A percentile compares a stretch with the other conserved stretches of the same genome.
phyloP scores from a whole-genome alignment of 192 early-diverging fungal species.

The Thamnidium elegans region DNA sequence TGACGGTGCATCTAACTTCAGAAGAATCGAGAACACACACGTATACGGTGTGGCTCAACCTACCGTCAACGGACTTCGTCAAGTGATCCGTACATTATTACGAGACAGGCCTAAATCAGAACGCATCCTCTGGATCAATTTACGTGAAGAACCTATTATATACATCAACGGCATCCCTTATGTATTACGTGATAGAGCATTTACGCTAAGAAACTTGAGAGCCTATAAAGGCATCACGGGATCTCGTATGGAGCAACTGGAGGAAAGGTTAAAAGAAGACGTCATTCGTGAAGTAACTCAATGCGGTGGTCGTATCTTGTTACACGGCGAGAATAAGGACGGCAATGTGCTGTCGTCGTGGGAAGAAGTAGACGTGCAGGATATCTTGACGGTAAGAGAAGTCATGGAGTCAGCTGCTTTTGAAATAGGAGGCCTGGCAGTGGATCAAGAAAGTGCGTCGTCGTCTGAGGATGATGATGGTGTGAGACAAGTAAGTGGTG shows the following conservation, averaged over 20 bases:
- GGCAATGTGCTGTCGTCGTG: slow-evolving; percentile 47
- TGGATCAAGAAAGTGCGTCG: neutral
- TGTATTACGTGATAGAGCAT: slow-evolving; percentile 53
- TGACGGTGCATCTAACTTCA: slow-evolving; percentile 59
- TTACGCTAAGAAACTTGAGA: slow-evolving; percentile 56
- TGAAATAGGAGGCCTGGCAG: slow-evolving; percentile 7
- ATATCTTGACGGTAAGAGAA: slow-evolving; percentile 51
- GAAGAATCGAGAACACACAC: slow-evolving; percentile 37
- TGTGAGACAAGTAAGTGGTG: neutral
- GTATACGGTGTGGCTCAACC: slow-evolving; percentile 61
- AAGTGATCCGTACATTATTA: slow-evolving; percentile 37
- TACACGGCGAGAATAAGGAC: slow-evolving; percentile 48
- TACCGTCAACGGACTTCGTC: slow-evolving; percentile 54
- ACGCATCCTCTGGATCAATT: slow-evolving; percentile 58
- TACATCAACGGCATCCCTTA: slow-evolving; percentile 64
- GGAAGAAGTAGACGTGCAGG: slow-evolving; percentile 53
- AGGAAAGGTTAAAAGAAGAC: slow-evolving; percentile 54
- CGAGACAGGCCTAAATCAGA: slow-evolving; percentile 10
- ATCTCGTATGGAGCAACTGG: slow-evolving; percentile 50
- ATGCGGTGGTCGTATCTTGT: slow-evolving; percentile 50
- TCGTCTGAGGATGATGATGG: slow-evolving; percentile 1
- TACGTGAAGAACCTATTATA: slow-evolving; percentile 63
- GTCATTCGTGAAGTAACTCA: slow-evolving; percentile 43
- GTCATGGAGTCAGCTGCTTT: slow-evolving; percentile 40
- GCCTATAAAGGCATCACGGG: slow-evolving; percentile 57